Percentiles rank a stretch among this genome's conserved stretches.
These are phyloP conservation scores for Neurospora pannonica DNA, from an alignment of 495 filamentous ascomycete genomes.

Conservation along the genomic window DNA sequence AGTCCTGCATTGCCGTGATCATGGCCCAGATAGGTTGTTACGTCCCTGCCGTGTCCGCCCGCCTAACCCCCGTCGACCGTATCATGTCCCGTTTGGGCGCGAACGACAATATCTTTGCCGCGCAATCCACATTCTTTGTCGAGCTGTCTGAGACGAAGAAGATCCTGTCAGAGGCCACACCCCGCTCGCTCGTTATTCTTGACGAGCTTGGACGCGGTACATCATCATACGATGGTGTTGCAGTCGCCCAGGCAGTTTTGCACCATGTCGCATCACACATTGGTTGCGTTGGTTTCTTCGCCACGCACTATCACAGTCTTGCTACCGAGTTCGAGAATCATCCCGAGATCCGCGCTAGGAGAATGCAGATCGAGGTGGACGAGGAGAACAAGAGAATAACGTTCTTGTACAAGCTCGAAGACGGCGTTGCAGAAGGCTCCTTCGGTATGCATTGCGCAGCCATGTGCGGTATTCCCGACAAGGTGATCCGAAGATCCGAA, in stretches of 20 bases:
- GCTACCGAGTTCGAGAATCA: slow-evolving; percentile 82
- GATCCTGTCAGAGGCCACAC: slow-evolving; percentile 91
- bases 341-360: slow-evolving; percentile 72
- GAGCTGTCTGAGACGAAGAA: slow-evolving; percentile 97
- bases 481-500: slow-evolving; percentile 80
- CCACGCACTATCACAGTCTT: slow-evolving; percentile 93
- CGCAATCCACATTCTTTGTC: slow-evolving; percentile 97
- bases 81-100: slow-evolving; percentile 99
- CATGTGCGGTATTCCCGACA: slow-evolving; percentile 88
- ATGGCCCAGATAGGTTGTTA: slow-evolving; percentile 98
- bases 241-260: slow-evolving; percentile 91
- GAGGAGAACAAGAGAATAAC: slow-evolving; percentile 74
- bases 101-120: slow-evolving; percentile 98
- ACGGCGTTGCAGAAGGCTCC: slow-evolving; percentile 90
- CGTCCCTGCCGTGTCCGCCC: slow-evolving; percentile 72
- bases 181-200: slow-evolving; percentile 90
- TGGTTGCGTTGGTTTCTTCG: slow-evolving; percentile 93
- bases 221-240: slow-evolving; percentile 88
- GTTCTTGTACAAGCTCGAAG: slow-evolving; percentile 91
- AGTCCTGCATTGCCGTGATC: slow-evolving; percentile 86
- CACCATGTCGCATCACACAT: slow-evolving; percentile 91
- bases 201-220: slow-evolving; percentile 96
- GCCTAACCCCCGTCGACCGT: slow-evolving; percentile 85
- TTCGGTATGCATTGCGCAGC: slow-evolving; percentile 99
- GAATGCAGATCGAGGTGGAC: slow-evolving; percentile 94